Conservation (phyloP, 345 rosid genomes). For the Abelmoschus esculentus region DNA sequence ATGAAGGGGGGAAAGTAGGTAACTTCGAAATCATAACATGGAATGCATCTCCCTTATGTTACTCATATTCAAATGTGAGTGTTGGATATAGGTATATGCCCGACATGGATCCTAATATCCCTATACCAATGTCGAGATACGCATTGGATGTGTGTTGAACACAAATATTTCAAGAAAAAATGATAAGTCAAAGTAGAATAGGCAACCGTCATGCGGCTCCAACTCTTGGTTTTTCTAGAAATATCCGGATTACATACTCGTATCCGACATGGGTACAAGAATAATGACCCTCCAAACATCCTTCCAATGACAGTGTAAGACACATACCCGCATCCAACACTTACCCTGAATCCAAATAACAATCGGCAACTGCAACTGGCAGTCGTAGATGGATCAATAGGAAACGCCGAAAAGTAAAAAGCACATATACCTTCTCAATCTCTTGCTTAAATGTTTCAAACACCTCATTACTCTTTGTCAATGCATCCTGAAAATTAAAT, state of each 20-base stretch:
- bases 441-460: slow-evolving; percentile 91
- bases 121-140: neutral
- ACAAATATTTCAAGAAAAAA: neutral
- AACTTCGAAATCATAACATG: neutral
- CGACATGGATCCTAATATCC: neutral
- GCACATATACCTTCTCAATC: slow-evolving; percentile 64
- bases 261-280: too few species aligned
- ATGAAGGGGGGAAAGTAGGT: neutral
- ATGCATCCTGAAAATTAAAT: slow-evolving; percentile 62
- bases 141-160: neutral
- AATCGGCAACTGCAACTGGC: neutral
- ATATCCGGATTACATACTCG: too few species aligned
- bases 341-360: neutral
- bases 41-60: neutral
- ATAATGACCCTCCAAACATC: neutral
- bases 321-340: neutral
- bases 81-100: neutral
- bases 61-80: neutral
- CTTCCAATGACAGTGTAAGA: neutral
- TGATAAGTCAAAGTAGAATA: neutral
- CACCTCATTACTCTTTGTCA: slow-evolving; percentile 87
- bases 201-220: neutral
- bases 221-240: too few species aligned
- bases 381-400: neutral
- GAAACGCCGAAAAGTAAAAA: neutral